Conservation (phyloP, 345 rosid genomes). For the Boechera divaricarpa region DNA sequence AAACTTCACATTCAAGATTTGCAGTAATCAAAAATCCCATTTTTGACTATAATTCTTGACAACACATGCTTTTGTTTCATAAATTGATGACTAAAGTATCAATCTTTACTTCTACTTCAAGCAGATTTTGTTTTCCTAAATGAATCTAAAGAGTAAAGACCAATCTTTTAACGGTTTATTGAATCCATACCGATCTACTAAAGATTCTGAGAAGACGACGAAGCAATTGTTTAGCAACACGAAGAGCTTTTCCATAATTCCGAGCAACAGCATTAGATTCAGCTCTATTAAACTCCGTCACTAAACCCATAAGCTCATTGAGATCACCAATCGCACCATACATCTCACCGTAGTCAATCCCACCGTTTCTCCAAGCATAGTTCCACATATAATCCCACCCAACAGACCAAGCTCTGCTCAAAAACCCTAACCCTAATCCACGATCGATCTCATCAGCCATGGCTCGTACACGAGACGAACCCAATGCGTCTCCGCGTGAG, state of each 20-base stretch:
- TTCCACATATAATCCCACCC: slow-evolving; percentile 83
- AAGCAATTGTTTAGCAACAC: slow-evolving; percentile 54
- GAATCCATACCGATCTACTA: slow-evolving; percentile 55
- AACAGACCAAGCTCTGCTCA: slow-evolving; percentile 59
- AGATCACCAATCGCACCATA: slow-evolving; percentile 61
- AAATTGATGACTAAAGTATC: background rate
- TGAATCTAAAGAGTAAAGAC: background rate
- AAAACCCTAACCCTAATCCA: slow-evolving; percentile 53
- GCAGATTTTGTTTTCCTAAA: background rate
- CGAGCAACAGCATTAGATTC: slow-evolving; percentile 50
- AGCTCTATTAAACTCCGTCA: slow-evolving; percentile 57
- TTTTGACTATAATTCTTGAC: background rate
- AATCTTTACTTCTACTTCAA: background rate
- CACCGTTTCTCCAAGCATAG: slow-evolving; percentile 72
- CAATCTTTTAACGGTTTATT: background rate
- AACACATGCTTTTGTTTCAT: background rate
- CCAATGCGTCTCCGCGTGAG: slow-evolving; percentile 67
- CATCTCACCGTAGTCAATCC: slow-evolving; percentile 54
- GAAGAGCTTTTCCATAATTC: slow-evolving; percentile 59
- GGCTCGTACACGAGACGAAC: slow-evolving; percentile 59
- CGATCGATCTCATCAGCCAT: slow-evolving; percentile 63
- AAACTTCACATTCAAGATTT: background rate
- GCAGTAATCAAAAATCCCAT: background rate
- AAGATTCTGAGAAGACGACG: slow-evolving; percentile 60
- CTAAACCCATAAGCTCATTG: slow-evolving; percentile 56